These are phyloP conservation scores for Melanomma pulvis-pyrius DNA, from an alignment of 495 filamentous ascomycete genomes.

Conservation along the genomic window DNA sequence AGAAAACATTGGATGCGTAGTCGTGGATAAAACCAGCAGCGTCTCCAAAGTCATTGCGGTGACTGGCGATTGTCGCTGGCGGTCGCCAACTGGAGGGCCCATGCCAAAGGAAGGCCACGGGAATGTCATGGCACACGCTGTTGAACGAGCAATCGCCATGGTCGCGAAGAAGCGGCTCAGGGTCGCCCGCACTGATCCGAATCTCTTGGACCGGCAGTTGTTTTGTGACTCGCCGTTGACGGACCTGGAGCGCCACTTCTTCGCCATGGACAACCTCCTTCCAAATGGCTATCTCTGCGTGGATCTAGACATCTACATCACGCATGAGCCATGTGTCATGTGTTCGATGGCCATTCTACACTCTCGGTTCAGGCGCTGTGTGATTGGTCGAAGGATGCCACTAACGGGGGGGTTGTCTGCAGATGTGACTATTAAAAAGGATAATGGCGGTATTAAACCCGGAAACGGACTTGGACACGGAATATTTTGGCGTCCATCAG, in stretches of 20 bases:
- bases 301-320: constrained; percentile 85
- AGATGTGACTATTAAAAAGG: constrained; percentile 38
- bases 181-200: constrained; percentile 10
- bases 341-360: constrained; percentile 95
- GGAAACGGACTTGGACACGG: constrained; percentile 65
- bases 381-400: constrained; percentile 71
- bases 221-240: constrained; percentile 48
- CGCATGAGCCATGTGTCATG: constrained; percentile 94
- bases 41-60: constrained; percentile 62
- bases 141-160: constrained; percentile 85
- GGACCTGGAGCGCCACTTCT: constrained; percentile 40
- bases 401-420: constrained; percentile 62
- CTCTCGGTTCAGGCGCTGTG: constrained; percentile 78
- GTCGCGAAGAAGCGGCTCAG: constrained; percentile 68
- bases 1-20: constrained; percentile 75
- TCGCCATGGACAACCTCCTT: constrained; percentile 49
- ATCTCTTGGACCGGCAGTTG: neutral
- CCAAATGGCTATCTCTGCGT: constrained; percentile 92
- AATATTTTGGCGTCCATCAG: constrained; percentile 79
- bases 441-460: constrained; percentile 5
- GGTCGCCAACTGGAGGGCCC: constrained; percentile 30
- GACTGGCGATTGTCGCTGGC: constrained; percentile 76
- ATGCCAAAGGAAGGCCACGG: constrained; percentile 48
- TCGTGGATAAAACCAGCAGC: constrained; percentile 60
- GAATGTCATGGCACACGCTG: constrained; percentile 78